phyloP scores from a whole-genome alignment of 2,329 filamentous ascomycete genomes.

The Neoscytalidium dimidiatum region DNA sequence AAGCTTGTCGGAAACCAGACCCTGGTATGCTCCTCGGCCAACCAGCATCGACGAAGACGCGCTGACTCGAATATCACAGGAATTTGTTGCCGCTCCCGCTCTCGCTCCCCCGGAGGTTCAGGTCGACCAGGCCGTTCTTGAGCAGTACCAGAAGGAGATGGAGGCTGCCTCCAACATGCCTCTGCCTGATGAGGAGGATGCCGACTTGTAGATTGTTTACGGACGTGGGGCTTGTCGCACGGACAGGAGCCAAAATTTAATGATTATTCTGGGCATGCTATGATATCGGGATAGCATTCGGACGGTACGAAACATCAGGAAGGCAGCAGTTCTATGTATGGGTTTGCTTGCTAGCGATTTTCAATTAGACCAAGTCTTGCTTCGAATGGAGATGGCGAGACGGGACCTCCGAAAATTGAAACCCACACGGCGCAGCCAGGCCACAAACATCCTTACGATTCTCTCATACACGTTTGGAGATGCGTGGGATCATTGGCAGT shows the following conservation, averaged over 20 bases:
- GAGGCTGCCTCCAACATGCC: slow-evolving; percentile 74
- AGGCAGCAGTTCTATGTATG: slow-evolving; percentile 20
- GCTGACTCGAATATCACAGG: slow-evolving; percentile 56
- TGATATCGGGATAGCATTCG: slow-evolving; percentile 20
- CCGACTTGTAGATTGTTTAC: slow-evolving; percentile 53
- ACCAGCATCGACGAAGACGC: not conserved
- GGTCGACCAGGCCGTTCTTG: slow-evolving; percentile 81
- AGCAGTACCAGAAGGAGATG: slow-evolving; percentile 89
- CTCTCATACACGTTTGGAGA: slow-evolving; percentile 4
- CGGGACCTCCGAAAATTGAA: slow-evolving; percentile 10
- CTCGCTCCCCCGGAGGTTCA: slow-evolving; percentile 90
- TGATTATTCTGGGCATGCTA: slow-evolving; percentile 15
- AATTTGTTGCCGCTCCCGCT: slow-evolving; percentile 94
- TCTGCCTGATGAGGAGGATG: slow-evolving; percentile 92
- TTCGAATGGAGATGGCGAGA: slow-evolving; percentile 14
- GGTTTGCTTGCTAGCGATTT: slow-evolving; percentile 21
- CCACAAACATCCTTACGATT: slow-evolving; percentile 13
- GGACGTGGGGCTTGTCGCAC: slow-evolving; percentile 12
- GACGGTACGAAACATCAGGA: slow-evolving; percentile 20
- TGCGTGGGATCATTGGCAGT: slow-evolving; percentile 12
- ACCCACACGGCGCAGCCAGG: slow-evolving; percentile 16
- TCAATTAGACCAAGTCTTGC: slow-evolving; percentile 21
- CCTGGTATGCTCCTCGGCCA: slow-evolving; percentile 60
- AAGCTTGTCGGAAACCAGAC: slow-evolving; percentile 95
- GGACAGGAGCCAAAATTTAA: slow-evolving; percentile 21